Evolutionary conservation across 768 basidiomycete species (phyloP).

Genomic region (Amanita fuliginea): DNA sequence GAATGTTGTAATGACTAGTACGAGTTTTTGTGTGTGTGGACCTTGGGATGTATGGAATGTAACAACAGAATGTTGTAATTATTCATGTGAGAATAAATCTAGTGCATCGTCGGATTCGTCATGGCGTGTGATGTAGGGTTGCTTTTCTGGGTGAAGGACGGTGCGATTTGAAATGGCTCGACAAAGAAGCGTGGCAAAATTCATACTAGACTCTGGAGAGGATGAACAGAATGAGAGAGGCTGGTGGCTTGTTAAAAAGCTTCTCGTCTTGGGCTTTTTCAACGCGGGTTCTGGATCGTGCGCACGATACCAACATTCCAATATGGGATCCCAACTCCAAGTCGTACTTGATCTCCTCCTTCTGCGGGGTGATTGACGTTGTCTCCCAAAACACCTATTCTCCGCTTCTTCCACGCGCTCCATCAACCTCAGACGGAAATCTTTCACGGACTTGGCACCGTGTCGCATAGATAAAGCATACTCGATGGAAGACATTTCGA

Average conservation of each 20-base stretch:
- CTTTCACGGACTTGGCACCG: slow-evolving; percentile 16
- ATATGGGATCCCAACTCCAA: slow-evolving; percentile 3
- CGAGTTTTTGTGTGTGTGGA: not conserved
- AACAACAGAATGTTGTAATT: not conserved
- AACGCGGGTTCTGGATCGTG: not conserved
- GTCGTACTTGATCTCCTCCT: not conserved
- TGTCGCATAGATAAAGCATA: slow-evolving; percentile 9
- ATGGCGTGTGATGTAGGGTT: not conserved
- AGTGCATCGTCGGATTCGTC: slow-evolving; percentile 3
- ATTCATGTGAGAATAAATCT: not conserved
- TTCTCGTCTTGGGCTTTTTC: not conserved
- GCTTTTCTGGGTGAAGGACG: slow-evolving; percentile 1
- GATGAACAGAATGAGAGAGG: not conserved
- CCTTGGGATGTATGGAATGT: not conserved
- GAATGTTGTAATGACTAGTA: not conserved
- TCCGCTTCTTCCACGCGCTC: slow-evolving; percentile 42
- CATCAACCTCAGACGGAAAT: slow-evolving; percentile 30
- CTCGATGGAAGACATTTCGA: slow-evolving; percentile 25
- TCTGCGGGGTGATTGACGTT: not conserved
- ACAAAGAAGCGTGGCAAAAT: slow-evolving; percentile 3
- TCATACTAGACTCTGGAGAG: not conserved
- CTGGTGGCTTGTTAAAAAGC: not conserved
- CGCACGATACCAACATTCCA: not conserved
- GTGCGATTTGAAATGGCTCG: slow-evolving; percentile 2
- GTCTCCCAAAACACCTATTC: slow-evolving; percentile 28